Evolutionary conservation across 1,284 basidiomycete species (phyloP).

Genomic region (Phellopilus nigrolimitatus): DNA sequence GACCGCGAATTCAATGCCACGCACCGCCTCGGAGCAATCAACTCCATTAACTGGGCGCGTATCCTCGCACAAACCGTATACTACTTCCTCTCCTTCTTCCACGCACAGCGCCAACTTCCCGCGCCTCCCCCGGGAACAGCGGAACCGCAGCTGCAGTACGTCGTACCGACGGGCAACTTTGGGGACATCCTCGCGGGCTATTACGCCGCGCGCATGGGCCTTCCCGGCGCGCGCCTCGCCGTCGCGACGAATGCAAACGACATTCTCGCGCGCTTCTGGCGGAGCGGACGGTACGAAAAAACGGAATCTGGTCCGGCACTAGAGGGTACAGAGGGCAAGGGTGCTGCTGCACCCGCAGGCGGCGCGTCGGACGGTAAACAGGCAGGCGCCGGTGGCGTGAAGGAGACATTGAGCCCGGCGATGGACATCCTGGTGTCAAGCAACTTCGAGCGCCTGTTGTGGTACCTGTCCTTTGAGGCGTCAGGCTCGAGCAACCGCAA

Average conservation of each 20-base stretch:
- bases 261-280: constrained; percentile 95
- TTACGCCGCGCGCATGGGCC: constrained; percentile 92
- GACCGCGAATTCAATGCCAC: constrained; percentile 86
- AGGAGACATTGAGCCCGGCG: constrained; percentile 90
- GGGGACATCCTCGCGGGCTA: constrained; percentile 97
- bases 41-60: constrained; percentile 99
- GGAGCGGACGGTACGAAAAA: constrained; percentile 89
- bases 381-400: constrained; percentile 64
- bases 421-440: constrained; percentile 99
- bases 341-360: constrained; percentile 35
- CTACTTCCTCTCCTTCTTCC: constrained; percentile 95
- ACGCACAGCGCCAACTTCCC: constrained; percentile 49
- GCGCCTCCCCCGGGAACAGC: constrained; percentile 54
- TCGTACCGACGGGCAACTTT: constrained; percentile 99
- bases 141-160: constrained; percentile 74
- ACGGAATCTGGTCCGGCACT: constrained; percentile 59
- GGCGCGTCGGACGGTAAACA: constrained; percentile 52
- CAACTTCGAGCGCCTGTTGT: constrained; percentile 96
- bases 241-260: constrained; percentile 98
- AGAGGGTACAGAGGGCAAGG: constrained; percentile 23
- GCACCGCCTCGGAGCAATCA: constrained; percentile 92
- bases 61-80: constrained; percentile 99
- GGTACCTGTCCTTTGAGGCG: constrained; percentile 87
- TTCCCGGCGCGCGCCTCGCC: constrained; percentile 74
- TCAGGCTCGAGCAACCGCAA: constrained; percentile 29